phyloP scores from a whole-genome alignment of 257 asterid genomes.

The Solanum tacnaense region DNA sequence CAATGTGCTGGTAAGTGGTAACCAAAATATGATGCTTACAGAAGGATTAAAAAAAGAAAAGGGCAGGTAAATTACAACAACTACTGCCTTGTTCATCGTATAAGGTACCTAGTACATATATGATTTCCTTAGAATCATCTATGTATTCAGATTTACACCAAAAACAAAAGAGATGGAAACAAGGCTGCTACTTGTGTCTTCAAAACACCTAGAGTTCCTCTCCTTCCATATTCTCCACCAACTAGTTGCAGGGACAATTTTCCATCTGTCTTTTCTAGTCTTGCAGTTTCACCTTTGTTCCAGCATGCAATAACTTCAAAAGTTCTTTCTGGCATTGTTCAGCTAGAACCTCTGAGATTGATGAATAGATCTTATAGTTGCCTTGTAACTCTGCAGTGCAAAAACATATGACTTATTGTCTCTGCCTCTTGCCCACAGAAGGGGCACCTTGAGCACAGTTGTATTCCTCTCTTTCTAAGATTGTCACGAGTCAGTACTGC shows the following conservation, averaged over 20 bases:
- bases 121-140: background rate
- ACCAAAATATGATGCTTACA: background rate
- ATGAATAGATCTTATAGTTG: background rate
- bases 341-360: background rate
- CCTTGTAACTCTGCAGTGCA: background rate
- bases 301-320: background rate
- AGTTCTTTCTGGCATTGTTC: background rate
- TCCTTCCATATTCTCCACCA: background rate
- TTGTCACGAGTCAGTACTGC: background rate
- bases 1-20: background rate
- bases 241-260: background rate
- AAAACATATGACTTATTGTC: background rate
- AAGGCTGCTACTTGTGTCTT: background rate
- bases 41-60: background rate
- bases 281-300: background rate
- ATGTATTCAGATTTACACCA: background rate
- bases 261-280: background rate
- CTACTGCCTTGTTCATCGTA: background rate
- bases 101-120: background rate
- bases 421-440: background rate
- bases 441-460: background rate
- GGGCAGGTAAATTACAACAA: background rate
- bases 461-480: background rate
- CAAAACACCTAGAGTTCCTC: background rate
- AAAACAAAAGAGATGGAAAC: background rate